Base-by-base conservation (phyloP, 1,139 yeast species). In the Pneumocystis murina region DNA sequence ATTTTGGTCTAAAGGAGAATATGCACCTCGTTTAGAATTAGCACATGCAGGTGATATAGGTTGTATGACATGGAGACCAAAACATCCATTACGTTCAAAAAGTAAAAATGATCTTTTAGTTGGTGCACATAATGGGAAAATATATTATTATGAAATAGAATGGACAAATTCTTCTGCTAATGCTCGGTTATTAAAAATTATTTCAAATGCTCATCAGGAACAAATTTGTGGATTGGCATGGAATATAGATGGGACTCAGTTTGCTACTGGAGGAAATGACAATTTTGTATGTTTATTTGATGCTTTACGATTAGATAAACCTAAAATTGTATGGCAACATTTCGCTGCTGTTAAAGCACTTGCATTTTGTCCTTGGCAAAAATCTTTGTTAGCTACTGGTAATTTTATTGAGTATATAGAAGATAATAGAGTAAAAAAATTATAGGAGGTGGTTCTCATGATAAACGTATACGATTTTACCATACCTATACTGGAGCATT, bases 361-460 rank as follows among this genome's bases (percentile, higher is more conserved):
- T 65, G 81, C 85, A 39, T 86, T 84, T 78, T 85, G 90, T 70
- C 90, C 90, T 0, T 83, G 82, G 79, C 81, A 82, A 67, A 80
- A 81, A 39, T 77, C 80, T 62, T 72, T 85, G 43, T 74, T 85
- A 40, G 90, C 87, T 17, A 84, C 89, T 0, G 91, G 70, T 68
- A 59, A 16, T 35, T n/a, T 54, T 57, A 17, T 30, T 54, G 54
- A 33, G 33, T 10, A 43, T 36, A 14, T 60, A 39, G 28, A 17
- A 17, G 33, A 20, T 16, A 4, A 60, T 41, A 36, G 20, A 36
- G 17, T 48, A 62, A 33, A 39, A 43, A n/a, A 20, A 24, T 90
- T 0, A 81, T 87, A 8, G 95, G 97, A 3, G 97, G 97, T 39
- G 97, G 97, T 40, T 87, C 96, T 0, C 90, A 94, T 4, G 97